Evolutionary conservation across 768 basidiomycete species (phyloP), one percentile per base, ranked within the genome.

Genomic region (Lyophyllum decastes): DNA sequence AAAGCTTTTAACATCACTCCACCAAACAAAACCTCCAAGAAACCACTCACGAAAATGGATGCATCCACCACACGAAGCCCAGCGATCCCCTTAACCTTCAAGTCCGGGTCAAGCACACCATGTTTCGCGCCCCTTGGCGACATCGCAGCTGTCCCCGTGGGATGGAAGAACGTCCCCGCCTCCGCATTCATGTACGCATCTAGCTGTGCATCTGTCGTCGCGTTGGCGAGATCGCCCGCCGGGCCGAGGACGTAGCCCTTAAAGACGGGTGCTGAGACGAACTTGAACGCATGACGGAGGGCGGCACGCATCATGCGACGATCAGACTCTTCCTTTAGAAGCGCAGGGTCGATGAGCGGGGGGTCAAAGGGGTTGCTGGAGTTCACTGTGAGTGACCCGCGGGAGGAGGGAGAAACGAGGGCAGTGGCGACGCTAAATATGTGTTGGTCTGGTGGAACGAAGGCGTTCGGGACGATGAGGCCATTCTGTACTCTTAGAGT

Each of bases 1-100:
- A 3, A 22, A 22, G 30, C 11, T n/a, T n/a, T 41, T 17, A 59
- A 14, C 24, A 22, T 63, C 35, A 30, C 10, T 30, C 30, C 30
- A 49, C 22, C 11, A 6, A 6, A 30, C 17, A 19, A 51, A 2
- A 34, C 17, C 16, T 17, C 24, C n/a, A n/a, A 46, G 10, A 34
- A 30, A 26, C 24, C 7, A 60, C 55, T 48, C 49, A 61, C 62
- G 34, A 64, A 61, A 24, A 77, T 64, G 21, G 74, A 74, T 14
- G 69, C 67, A 64, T 78, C 76, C n/a, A 76, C 72, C 24, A 78
- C 64, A 17, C 76, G 64, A 24, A 78, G 49, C 1, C 73, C 76
- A 2, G 35, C 47, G 2, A 72, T 61, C 4, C 72, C 72, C 63
- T 77, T 76, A 21, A 78, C 70, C 27, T 53, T 58, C 52, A 78